Conservation (phyloP, 139 green algal species). For the Chlorella sorokiniana region DNA sequence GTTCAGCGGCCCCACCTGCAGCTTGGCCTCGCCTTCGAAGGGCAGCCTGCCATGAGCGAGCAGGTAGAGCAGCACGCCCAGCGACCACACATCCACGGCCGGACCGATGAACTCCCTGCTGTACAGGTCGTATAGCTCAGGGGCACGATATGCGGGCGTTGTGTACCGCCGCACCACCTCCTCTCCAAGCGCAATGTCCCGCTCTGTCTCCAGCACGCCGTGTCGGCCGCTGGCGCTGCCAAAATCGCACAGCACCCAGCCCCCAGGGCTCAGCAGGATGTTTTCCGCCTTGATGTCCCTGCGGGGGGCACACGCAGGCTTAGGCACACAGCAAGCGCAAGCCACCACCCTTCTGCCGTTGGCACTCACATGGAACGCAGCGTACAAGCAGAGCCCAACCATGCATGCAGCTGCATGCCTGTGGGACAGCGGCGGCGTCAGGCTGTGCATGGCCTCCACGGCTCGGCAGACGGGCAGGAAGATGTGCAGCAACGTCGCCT, state of each 20-base stretch:
- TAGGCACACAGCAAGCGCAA: background rate
- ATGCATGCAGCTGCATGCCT: slow-evolving; percentile 48
- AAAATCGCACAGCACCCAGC: slow-evolving; percentile 97
- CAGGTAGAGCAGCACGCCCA: slow-evolving; percentile 87
- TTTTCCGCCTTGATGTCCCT: slow-evolving; percentile 97
- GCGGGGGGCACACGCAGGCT: background rate
- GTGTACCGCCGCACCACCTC: slow-evolving; percentile 86
- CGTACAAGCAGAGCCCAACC: background rate
- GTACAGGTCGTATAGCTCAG: slow-evolving; percentile 86
- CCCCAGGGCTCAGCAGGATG: slow-evolving; percentile 73
- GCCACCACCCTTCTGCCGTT: background rate
- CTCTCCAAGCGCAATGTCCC: slow-evolving; percentile 79
- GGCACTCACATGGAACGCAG: background rate
- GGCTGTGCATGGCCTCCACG: slow-evolving; percentile 76
- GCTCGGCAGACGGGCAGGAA: slow-evolving; percentile 69
- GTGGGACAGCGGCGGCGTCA: slow-evolving; percentile 74
- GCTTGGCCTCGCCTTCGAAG: slow-evolving; percentile 80
- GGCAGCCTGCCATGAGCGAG: slow-evolving; percentile 79
- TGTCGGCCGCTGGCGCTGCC: slow-evolving; percentile 67
- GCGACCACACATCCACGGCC: slow-evolving; percentile 84
- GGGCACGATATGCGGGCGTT: slow-evolving; percentile 84
- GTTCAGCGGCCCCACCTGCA: slow-evolving; percentile 48
- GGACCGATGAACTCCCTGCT: slow-evolving; percentile 73
- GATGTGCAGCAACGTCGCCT: slow-evolving; percentile 56
- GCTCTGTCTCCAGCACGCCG: slow-evolving; percentile 26